phyloP scores from a whole-genome alignment of 495 filamentous ascomycete genomes.

The Parmelia sp. region DNA sequence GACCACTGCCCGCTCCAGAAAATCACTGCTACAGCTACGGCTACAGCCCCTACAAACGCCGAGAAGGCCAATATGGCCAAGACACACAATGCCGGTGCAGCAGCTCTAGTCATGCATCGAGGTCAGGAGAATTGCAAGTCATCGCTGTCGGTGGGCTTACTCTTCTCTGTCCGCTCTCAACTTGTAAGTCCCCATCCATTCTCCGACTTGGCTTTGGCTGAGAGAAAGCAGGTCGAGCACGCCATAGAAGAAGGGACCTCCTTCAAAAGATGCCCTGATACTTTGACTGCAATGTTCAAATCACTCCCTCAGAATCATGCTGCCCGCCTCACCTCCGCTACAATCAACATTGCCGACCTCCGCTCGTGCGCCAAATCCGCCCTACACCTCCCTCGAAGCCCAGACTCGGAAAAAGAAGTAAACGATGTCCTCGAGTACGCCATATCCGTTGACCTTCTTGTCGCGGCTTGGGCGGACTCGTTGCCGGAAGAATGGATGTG shows the following conservation, averaged over 20 bases:
- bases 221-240: slow-evolving; percentile 13
- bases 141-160: slow-evolving; percentile 17
- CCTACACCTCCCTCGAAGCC: slow-evolving; percentile 10
- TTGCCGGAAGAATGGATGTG: slow-evolving; percentile 25
- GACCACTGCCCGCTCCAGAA: slow-evolving; percentile 6
- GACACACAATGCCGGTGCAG: slow-evolving; percentile 24
- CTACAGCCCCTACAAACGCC: not conserved
- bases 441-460: slow-evolving; percentile 22
- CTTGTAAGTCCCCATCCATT: slow-evolving; percentile 9
- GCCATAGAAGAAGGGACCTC: slow-evolving; percentile 22
- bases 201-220: not conserved
- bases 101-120: slow-evolving; percentile 23
- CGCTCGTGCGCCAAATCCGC: slow-evolving; percentile 23
- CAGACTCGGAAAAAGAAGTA: slow-evolving; percentile 20
- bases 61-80: slow-evolving; percentile 14
- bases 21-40: slow-evolving; percentile 14
- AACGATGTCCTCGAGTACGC: slow-evolving; percentile 24
- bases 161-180: slow-evolving; percentile 24
- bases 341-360: slow-evolving; percentile 22
- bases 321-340: slow-evolving; percentile 22
- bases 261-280: slow-evolving; percentile 22
- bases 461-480: slow-evolving; percentile 19
- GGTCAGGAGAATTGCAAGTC: slow-evolving; percentile 19
- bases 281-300: slow-evolving; percentile 13
- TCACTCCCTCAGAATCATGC: slow-evolving; percentile 18